Base-by-base conservation (phyloP, 345 rosid genomes). In the Carallia pectinifolia region DNA sequence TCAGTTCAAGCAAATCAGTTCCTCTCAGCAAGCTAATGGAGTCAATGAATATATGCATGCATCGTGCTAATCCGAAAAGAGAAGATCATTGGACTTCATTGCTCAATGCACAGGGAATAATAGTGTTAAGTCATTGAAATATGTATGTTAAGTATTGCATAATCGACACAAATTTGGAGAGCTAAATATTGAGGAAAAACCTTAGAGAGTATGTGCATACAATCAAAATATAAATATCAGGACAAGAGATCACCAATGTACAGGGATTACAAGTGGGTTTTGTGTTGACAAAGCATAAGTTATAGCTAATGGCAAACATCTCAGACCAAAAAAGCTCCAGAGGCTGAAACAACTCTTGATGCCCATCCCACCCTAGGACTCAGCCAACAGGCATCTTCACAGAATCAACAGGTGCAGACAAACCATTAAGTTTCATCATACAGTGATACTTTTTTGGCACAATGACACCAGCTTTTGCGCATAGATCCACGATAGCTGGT, bases 401-500 rank as follows among this genome's bases (percentile, higher is more conserved):
- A 44, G 50, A 12, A 4, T 44, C 13, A 3, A 67, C 13, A 58
- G 88, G 85, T 15, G 61, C 76, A 33, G 96, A 60, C 64, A 81
- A 80, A 73, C 99, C 97, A 53, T 81, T 79, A 18, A 69, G 68
- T 83, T 95, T 95, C 93, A 95, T 90, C 88, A 84, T 76, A 58
- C 88, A 76, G 23, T 19, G 68, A 77, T 92, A 92, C 74, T 83
- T 85, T 15, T 56, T 58, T 34, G 91, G 90, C 73, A 77, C 62
- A 71, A 82, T 27, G 18, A 82, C 90, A 74, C 99, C 97, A 16
- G 97, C 92, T 76, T 84, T 79, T 53, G 81, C 79, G 72, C 97
- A 95, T 48, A 95, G 77, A 75, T 88, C 91, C 69, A 92, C 88
- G 6, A 89, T 81, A 1, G 93, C 92, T 2, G 97, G 99, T 38